Percentiles rank a stretch among this genome's conserved stretches.
These are phyloP conservation scores for Cotoneaster glaucophyllus DNA, from an alignment of 306 rosid species.

Conservation along the genomic window DNA sequence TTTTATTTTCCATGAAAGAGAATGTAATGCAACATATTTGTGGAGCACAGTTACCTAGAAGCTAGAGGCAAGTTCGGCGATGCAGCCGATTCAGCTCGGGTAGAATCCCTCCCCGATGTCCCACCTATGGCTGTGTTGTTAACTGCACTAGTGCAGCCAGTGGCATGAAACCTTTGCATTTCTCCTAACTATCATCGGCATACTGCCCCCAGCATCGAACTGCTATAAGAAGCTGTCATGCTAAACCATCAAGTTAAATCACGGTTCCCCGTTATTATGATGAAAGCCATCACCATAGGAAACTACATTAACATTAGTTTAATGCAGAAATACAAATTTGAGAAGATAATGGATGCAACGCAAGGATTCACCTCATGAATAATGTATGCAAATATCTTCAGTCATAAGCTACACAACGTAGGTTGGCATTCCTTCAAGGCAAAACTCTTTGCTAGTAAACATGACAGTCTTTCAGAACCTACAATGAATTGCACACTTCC, in stretches of 20 bases:
- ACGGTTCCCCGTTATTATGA: constrained; percentile 21
- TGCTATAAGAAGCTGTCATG: constrained; percentile 33
- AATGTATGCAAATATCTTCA: neutral
- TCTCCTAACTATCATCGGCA: constrained; percentile 80
- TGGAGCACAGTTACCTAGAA: constrained; percentile 57
- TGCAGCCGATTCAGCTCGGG: constrained; percentile 77
- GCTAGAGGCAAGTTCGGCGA: constrained; percentile 57
- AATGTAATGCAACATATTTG: neutral
- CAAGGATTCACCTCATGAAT: constrained; percentile 10
- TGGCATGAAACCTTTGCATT: constrained; percentile 87
- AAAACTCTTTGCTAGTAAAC: constrained; percentile 4
- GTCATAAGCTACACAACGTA: constrained; percentile 5
- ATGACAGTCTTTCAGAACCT: neutral
- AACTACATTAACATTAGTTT: neutral
- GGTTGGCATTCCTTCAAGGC: neutral
- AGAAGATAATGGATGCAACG: neutral
- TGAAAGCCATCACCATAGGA: constrained; percentile 10
- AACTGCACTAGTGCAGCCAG: constrained; percentile 92
- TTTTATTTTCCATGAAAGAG: neutral
- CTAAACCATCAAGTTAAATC: constrained; percentile 38
- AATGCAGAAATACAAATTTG: neutral
- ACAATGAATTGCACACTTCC: neutral
- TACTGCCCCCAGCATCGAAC: constrained; percentile 77
- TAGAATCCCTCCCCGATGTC: constrained; percentile 69
- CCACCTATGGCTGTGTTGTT: constrained; percentile 66